Conservation (phyloP, 108 stramenopile species). For the Nitzschia sp. region DNA sequence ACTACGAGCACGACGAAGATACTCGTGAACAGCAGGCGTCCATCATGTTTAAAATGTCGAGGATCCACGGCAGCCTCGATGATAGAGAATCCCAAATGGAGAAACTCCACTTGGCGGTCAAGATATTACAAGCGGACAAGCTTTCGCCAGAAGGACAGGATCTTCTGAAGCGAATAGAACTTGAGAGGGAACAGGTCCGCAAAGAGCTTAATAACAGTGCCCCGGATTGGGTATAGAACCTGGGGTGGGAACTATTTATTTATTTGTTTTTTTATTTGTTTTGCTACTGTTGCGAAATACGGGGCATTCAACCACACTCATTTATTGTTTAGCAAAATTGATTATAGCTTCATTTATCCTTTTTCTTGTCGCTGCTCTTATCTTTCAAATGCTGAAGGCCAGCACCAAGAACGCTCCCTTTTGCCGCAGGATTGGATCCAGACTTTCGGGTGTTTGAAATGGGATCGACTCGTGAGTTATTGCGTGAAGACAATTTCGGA, state of each 20-base stretch:
- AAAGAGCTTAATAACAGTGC: background rate
- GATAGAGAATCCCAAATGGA: constrained; percentile 38
- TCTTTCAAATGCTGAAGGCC: background rate
- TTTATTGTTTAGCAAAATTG: no score
- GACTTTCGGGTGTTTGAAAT: background rate
- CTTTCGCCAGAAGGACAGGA: background rate
- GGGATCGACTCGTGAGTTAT: background rate
- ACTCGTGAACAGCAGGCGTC: constrained; percentile 33
- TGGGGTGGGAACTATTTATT: no score
- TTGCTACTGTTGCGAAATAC: no score
- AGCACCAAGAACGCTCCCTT: background rate
- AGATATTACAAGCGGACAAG: constrained; percentile 18
- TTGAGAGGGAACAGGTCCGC: background rate
- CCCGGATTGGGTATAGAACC: background rate
- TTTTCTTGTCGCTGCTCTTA: no score
- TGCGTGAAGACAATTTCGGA: background rate
- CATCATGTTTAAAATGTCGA: constrained; percentile 48
- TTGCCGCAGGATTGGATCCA: background rate
- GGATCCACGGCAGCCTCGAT: constrained; percentile 26
- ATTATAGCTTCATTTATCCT: no score
- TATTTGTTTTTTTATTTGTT: background rate
- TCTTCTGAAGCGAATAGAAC: background rate
- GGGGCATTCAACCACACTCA: no score
- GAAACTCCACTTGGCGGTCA: constrained; percentile 35
- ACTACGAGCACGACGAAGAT: constrained; percentile 8